phyloP scores from a whole-genome alignment of 176 grass and related monocot species.

The Oryza meyeriana region DNA sequence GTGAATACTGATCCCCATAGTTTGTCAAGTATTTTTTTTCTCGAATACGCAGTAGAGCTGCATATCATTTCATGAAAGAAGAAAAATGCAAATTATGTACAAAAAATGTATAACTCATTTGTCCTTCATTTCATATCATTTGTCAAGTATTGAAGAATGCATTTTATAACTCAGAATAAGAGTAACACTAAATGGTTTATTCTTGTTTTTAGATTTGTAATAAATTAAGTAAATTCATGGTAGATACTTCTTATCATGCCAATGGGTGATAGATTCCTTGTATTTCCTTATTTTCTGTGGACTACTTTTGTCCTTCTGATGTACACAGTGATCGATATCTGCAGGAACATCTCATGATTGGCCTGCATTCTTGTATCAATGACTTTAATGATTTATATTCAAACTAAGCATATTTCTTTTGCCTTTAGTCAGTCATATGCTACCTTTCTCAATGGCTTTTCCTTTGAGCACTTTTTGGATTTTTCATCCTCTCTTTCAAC shows the following conservation, averaged over 20 bases:
- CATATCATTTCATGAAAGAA: too few species aligned
- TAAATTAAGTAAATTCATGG: conserved; percentile 6
- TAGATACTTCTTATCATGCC: conserved; percentile 3
- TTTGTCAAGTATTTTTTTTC: background rate
- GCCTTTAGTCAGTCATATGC: conserved; percentile 37
- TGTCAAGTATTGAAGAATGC: background rate
- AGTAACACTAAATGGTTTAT: background rate
- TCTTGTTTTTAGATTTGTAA: conserved; percentile 7
- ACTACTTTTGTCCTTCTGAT: conserved; percentile 13
- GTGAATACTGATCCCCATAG: background rate
- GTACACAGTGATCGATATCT: conserved; percentile 6
- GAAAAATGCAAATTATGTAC: too few species aligned
- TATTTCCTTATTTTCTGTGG: background rate
- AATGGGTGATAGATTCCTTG: background rate
- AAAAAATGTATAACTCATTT: too few species aligned
- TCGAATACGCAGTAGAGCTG: too few species aligned
- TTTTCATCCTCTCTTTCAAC: conserved; percentile 40
- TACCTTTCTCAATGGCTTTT: conserved; percentile 42
- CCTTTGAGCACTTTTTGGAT: conserved; percentile 35
- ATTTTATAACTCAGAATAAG: conserved; percentile 13
- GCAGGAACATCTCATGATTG: conserved; percentile 32
- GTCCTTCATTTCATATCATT: too few species aligned
- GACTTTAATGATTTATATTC: conserved; percentile 27
- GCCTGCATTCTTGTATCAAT: background rate
- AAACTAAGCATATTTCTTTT: conserved; percentile 30